A percentile compares a stretch with the other conserved stretches of the same genome.
Evolutionary conservation across 345 rosid genomes (phyloP).

Genomic region (Orychophragmus violaceus): DNA sequence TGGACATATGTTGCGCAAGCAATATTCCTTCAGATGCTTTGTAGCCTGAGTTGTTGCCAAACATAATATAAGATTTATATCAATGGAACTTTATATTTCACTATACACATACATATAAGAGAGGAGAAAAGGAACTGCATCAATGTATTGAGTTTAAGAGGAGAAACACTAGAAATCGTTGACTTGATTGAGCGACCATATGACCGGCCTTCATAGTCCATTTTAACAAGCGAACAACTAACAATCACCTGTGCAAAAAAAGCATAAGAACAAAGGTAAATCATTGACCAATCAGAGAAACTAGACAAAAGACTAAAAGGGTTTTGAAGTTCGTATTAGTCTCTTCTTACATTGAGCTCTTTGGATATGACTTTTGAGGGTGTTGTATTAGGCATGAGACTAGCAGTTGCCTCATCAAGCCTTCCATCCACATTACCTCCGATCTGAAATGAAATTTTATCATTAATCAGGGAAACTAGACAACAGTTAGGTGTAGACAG

Average conservation of each 20-base stretch:
- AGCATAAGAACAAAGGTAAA: constrained; percentile 13
- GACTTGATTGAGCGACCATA: constrained; percentile 93
- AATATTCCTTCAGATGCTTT: constrained; percentile 91
- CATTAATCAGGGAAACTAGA: no score
- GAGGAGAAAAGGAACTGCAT: constrained; percentile 10
- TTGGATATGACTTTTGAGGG: constrained; percentile 93
- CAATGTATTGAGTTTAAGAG: constrained; percentile 81
- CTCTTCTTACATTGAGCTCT: constrained; percentile 81
- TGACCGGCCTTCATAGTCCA: constrained; percentile 95
- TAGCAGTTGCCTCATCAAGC: constrained; percentile 86
- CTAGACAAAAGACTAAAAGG: background rate
- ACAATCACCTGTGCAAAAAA: constrained; percentile 76
- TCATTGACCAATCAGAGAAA: background rate
- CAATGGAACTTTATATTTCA: constrained; percentile 59
- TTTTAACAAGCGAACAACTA: constrained; percentile 68
- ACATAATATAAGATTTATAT: no score
- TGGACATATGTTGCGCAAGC: constrained; percentile 74
- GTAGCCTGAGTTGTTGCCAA: constrained; percentile 98
- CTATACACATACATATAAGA: background rate
- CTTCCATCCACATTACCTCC: constrained; percentile 80
- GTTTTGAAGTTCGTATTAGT: constrained; percentile 7
- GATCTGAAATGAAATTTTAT: constrained; percentile 42
- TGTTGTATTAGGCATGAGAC: constrained; percentile 78
- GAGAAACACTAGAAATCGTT: constrained; percentile 85
- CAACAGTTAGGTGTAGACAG: no score